Percentiles rank a stretch among this genome's conserved stretches.
Conservation (phyloP, 208 protist genomes). For the Herpetomonas muscarum region DNA sequence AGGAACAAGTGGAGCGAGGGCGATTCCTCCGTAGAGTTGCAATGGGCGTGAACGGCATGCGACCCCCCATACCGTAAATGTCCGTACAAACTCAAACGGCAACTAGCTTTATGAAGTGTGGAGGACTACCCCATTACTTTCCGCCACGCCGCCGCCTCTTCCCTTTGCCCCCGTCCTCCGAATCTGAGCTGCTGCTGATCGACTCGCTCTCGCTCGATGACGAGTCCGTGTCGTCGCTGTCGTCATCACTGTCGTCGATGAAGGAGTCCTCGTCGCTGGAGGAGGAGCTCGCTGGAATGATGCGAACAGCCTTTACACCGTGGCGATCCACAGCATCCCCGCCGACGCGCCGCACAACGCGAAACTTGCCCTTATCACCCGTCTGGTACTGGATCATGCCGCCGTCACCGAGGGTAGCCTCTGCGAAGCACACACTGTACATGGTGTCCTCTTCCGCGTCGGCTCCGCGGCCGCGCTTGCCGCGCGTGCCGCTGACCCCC, state of each 20-base stretch:
- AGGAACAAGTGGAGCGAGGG: no score
- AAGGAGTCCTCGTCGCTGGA: slow-evolving; percentile 7
- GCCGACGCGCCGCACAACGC: slow-evolving; percentile 32
- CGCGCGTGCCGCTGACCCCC: not conserved
- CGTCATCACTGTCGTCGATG: slow-evolving; percentile 16
- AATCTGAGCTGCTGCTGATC: slow-evolving; percentile 5
- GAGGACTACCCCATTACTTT: no score
- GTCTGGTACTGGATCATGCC: slow-evolving; percentile 57
- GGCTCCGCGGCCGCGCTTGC: not conserved
- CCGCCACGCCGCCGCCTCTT: slow-evolving; percentile 9
- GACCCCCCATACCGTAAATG: no score
- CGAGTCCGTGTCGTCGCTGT: slow-evolving; percentile 4
- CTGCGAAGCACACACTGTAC: slow-evolving; percentile 57
- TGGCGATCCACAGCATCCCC: slow-evolving; percentile 21
- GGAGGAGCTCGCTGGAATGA: slow-evolving; percentile 29
- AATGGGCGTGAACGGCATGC: no score
- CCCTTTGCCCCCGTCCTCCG: slow-evolving; percentile 1
- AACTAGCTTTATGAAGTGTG: no score
- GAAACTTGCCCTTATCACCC: slow-evolving; percentile 27
- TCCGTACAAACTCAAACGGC: no score
- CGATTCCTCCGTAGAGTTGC: no score
- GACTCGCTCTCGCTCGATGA: slow-evolving; percentile 5
- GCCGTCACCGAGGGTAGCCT: slow-evolving; percentile 28
- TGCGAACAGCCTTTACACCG: slow-evolving; percentile 13
- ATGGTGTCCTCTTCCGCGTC: slow-evolving; percentile 15